Percentiles rank a stretch among this genome's conserved stretches.
Evolutionary conservation across 2,329 filamentous ascomycete genomes (phyloP).

Genomic region (Chrysoporthe austroafricana): DNA sequence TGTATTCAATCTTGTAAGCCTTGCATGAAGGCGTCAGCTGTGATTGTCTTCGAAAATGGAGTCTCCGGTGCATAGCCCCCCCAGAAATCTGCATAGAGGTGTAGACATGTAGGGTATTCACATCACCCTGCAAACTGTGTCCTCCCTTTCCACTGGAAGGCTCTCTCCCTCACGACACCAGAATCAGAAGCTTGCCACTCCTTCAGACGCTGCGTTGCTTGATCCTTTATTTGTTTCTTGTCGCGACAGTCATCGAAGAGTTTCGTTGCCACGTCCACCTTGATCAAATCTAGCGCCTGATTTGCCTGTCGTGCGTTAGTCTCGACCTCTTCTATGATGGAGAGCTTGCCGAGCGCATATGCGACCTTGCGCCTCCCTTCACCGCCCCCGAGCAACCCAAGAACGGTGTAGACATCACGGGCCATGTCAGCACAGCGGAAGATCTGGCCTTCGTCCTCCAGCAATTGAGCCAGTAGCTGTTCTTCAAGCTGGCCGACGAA

Average conservation of each 20-base stretch:
- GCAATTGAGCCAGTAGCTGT: neutral
- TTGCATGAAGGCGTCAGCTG: no score
- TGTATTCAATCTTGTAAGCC: no score
- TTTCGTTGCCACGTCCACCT: constrained; percentile 12
- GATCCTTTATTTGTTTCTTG: neutral
- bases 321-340: neutral
- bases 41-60: no score
- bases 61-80: no score
- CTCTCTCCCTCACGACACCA: constrained; percentile 10
- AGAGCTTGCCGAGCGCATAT: constrained; percentile 2
- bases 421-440: constrained; percentile 14
- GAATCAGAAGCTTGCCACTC: constrained; percentile 7
- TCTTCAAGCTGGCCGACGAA: constrained; percentile 8
- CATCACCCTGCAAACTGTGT: neutral
- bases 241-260: neutral
- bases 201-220: neutral
- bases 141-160: constrained; percentile 11
- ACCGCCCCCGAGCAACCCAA: neutral
- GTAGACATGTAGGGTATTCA: neutral
- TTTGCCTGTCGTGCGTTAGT: neutral
- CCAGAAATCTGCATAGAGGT: no score
- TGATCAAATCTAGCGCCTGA: constrained; percentile 12
- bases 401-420: neutral
- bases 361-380: constrained; percentile 7
- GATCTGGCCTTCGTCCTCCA: neutral